Evolutionary conservation across 2,329 filamentous ascomycete genomes (phyloP).

Genomic region (Elsinoe arachidis): DNA sequence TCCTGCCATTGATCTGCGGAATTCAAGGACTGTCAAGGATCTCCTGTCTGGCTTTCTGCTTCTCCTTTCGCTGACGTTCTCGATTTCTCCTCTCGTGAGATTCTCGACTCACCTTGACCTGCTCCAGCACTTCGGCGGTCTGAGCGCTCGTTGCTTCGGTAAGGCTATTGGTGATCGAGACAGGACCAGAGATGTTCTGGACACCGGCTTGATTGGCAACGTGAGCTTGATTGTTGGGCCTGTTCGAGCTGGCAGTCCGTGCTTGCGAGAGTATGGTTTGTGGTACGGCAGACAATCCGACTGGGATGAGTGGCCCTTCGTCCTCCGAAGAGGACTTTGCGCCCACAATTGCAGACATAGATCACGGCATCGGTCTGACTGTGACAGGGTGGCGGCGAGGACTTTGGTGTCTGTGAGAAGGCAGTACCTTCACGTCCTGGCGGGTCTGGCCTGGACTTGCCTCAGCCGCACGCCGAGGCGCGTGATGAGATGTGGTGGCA

Average conservation of each 20-base stretch:
- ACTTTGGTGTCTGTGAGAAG: background rate
- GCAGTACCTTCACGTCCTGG: background rate
- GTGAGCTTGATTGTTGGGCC: background rate
- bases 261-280: background rate
- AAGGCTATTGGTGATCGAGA: background rate
- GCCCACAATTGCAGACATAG: too few species aligned
- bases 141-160: background rate
- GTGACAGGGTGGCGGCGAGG: background rate
- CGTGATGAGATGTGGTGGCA: background rate
- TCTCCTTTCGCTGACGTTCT: background rate
- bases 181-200: background rate
- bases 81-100: background rate
- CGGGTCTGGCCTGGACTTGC: too few species aligned
- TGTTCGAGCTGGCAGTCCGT: background rate
- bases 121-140: background rate
- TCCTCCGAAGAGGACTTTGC: too few species aligned
- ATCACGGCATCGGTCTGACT: background rate
- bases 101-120: background rate
- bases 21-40: background rate
- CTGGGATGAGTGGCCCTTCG: too few species aligned
- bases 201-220: background rate
- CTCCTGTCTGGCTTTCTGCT: background rate
- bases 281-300: too few species aligned
- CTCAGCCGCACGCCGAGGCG: background rate
- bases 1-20: background rate